Evolutionary conservation across 2,329 filamentous ascomycete species (phyloP), one percentile per base, ranked within the genome.

Genomic region (Hirsutella thompsonii): DNA sequence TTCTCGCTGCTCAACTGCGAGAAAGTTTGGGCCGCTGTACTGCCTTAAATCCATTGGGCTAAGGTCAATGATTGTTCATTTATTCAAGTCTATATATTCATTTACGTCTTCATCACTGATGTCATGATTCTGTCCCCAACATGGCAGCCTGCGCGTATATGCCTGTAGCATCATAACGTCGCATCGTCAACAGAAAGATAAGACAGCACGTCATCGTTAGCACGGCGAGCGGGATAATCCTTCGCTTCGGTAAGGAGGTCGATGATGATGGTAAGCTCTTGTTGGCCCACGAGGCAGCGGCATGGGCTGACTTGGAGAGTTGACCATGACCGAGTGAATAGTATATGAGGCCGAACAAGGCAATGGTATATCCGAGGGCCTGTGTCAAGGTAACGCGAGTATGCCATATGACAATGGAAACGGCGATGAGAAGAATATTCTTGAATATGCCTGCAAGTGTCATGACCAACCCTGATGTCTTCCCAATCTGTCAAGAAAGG

Each of bases 401-500:
- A 50, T 73, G 68, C 80, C 85, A 92, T 57, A 90, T 79, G 55
- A 85, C 59, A 62, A 92, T 82, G 40, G 83, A 87, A 44, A 78
- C 72, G 45, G 74, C 67, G 48, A 93, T 84, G 42, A 93, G 78
- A 44, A 93, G 76, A 46, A 93, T 89, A 60, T 88, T 85, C 65
- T 93, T 93, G 54, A 92, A 75, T 48, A 93, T 86, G 58, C 87
- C 85, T 44, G 81, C 88, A 20, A 93, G 76, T 28, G 85, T 88
- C 65, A 93, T 82, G 52, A 89, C 84, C 39, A 93, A 75, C 42
- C 83, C 83, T 2, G 86, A 93, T 8, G 86, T 93, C 64, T 85
- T 88, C 58, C 86, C 85, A 54, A 93, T 93, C 83, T 90, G 40
- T 4, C 9, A 9, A 2, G 20, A 14, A 16, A 6, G 3, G 34